Base-by-base conservation (phyloP, 495 filamentous ascomycete genomes). In the Daldinia loculata region DNA sequence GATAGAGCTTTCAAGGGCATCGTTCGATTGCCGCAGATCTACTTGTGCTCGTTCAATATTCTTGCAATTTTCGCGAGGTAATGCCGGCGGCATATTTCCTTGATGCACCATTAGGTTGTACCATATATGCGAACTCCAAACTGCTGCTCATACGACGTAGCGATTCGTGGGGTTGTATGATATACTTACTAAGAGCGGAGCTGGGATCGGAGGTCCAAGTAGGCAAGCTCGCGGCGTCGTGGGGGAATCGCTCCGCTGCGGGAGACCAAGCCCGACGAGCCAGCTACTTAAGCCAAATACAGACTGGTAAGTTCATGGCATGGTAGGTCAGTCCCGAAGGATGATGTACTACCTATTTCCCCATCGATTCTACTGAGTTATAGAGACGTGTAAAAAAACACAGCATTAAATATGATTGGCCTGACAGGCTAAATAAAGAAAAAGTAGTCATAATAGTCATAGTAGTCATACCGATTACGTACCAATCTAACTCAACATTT, bases 101-200 rank as follows among this genome's bases (percentile, higher is more conserved):
- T 55, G 24, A 65, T 69, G 65, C 56, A 72, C 61, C 56, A 30
- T 26, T 56, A 34, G 29, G 61, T 61, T 56, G 57, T 69, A 72
- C 61, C 26, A 52, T 67, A 41, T 65, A 72, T 61, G 64, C 69
- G 50, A 61, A 51, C 66, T 66, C 70, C 70, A 72, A 72, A 56
- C 27, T 8, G 6, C 32, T 32, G 38, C 52, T 50, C 48, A 58
- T 36, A 52, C 32, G 26, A 67, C 41, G 32, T 55, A 41, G 32
- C 27, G 61, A 32, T 26, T 59, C 66, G 41, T 61, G 52, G 56
- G 56, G 56, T 60, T 41, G 36, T 67, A 29, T 4, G 15, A 17
- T 57, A 22, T 22, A 66, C 60, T 66, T 69, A 69, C 41, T 62
- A 69, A 69, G 48, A 61, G 56, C 66, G 60, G 58, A 69, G 70